Evolutionary conservation across 176 grass and related monocot genomes (phyloP), one percentile per base, ranked within the genome.

Genomic region (Ensete ventricosum): DNA sequence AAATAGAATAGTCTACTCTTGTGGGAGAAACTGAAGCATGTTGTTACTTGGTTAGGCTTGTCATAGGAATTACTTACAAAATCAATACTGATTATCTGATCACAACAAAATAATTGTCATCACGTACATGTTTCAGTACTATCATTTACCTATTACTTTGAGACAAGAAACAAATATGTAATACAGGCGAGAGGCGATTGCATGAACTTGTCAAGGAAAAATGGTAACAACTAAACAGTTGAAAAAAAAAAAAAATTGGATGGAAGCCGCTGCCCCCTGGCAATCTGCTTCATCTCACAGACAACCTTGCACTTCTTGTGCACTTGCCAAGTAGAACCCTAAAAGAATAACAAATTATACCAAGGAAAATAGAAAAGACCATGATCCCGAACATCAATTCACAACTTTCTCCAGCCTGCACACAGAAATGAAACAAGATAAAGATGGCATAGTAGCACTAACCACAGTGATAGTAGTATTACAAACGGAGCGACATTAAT

Each of bases 261-360:
- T 17, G 17, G 8, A 19, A 60, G 57, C 57, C 19, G n/a, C 2
- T 60, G 7, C 16, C 57, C 57, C 13, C 57, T 8, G 8, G 57
- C 57, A 60, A n/a, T 60, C 57, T 67, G 64, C 65, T 68, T 68
- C 65, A 67, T 68, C 65, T 29, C 11, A 68, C 24, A 68, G 65
- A 34, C 26, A 68, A 34, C 25, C 27, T 16, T 16, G 25, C 13
- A 11, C 34, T 68, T 13, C 24, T 13, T 43, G 24, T 13, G 17
- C 57, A 2, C 3, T 16, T 34, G 10, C 9, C 65, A 17, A 48
- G 65, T 13, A 48, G 65, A 68, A 2, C 24, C 27, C 13, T 43
- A 43, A 68, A 68, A 11, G 26, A 43, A 68, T 68, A 34, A 68
- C 4, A 16, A 34, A 26, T 34, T 68, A 62, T 68, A 16, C 14